Base-by-base conservation (phyloP, 768 basidiomycete species). In the Mycena rosella region DNA sequence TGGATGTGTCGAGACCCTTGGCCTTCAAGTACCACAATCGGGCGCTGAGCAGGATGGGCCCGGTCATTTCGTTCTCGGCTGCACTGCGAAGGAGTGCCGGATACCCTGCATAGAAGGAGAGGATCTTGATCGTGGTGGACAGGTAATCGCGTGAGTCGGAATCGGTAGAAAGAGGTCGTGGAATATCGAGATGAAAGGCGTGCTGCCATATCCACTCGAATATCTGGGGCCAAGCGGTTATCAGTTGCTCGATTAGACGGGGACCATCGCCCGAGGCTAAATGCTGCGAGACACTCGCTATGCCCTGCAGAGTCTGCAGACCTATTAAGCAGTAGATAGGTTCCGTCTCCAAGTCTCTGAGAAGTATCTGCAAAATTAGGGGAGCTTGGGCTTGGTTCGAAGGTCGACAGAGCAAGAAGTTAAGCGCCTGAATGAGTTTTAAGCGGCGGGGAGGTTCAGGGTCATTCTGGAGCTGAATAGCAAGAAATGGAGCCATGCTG, bases 1-100 rank as follows among this genome's bases (percentile, higher is more conserved):
- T 58, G 48, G 48, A 42, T 2, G 5, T 10, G n/a, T 57, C 48
- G 18, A 58, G 20, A 10, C 56, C 48, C 20, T 44, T 49, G 2
- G 34, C 48, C 48, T 22, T 57, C 29, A 27, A 57, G 20, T 52
- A 65, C 56, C 63, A 65, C 56, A 65, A 24, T 20, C 63, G 55
- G 22, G 48, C 9, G 17, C 32, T 36, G n/a, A 57, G 15, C 11
- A 58, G 26, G n/a, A 30, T 26, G 34, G 18, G 17, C 48, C 44
- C 20, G 24, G 54, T 47, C 24, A 0, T 15, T 11, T 38, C 34
- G 13, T 53, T 63, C n/a, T 49, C 48, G 27, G 48, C 32, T 18
- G 48, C 29, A 30, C 51, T 32, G 63, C 18, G 47, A 51, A 65
- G 17, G 17, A 65, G 63, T 18, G 29, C 34, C 8, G 63, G 63